Evolutionary conservation across 179 eudicot genomes (phyloP).

Genomic region (Carnegiea gigantea): DNA sequence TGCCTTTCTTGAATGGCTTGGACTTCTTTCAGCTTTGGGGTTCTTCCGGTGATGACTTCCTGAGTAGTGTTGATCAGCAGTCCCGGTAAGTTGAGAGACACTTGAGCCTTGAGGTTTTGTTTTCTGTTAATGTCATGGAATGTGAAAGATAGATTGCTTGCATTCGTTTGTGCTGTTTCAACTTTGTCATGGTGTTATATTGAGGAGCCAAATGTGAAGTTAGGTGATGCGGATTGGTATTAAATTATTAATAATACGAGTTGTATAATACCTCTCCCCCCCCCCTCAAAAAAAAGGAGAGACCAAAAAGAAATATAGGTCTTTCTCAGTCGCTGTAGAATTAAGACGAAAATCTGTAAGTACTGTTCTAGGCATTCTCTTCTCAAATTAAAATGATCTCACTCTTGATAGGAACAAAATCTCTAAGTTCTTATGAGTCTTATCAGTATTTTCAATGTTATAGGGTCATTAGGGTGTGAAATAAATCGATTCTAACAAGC

Average conservation of each 20-base stretch:
- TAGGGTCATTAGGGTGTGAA: neutral
- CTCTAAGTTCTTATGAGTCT: neutral
- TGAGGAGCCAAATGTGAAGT: neutral
- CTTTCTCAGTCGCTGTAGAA: neutral
- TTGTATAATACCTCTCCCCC: too few species aligned
- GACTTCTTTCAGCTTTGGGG: constrained; percentile 46
- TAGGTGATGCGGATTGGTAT: too few species aligned
- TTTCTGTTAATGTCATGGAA: neutral
- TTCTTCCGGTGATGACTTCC: constrained; percentile 29
- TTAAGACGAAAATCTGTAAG: too few species aligned
- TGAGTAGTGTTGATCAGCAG: constrained; percentile 26
- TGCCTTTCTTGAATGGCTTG: constrained; percentile 33
- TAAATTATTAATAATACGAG: too few species aligned
- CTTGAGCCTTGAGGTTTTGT: neutral
- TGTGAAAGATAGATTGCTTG: neutral
- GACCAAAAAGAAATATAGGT: neutral
- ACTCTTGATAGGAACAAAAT: neutral
- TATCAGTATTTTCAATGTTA: neutral
- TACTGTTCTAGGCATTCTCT: neutral
- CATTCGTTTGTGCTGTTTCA: neutral
- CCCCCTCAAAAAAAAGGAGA: neutral
- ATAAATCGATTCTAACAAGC: neutral
- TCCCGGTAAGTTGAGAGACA: constrained; percentile 45
- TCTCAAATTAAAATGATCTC: neutral
- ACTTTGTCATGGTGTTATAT: neutral